Percentiles rank a stretch among this genome's conserved stretches.
These are phyloP conservation scores for Podospora fimiseda DNA, from an alignment of 495 filamentous ascomycete genomes.

Conservation along the genomic window DNA sequence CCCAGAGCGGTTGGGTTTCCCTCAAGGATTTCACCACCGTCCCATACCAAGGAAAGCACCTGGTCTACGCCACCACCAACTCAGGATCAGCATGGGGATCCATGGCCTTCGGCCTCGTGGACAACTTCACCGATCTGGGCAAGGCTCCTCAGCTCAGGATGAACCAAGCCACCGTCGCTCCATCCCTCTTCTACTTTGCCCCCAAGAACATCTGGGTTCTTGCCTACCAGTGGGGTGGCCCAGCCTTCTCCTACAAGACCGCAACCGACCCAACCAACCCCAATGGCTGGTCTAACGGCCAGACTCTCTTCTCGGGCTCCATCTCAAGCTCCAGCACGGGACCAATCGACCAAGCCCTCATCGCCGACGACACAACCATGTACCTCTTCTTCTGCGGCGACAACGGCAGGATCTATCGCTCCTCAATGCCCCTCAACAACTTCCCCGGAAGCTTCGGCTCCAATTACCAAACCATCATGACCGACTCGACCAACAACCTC, in stretches of 20 bases:
- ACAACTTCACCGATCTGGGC: constrained; percentile 49
- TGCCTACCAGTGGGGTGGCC: constrained; percentile 55
- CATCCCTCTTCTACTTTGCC: constrained; percentile 55
- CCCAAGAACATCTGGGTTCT: constrained; percentile 57
- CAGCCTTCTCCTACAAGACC: constrained; percentile 53
- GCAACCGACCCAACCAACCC: constrained; percentile 50
- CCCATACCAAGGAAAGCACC: constrained; percentile 43
- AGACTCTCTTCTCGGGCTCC: constrained; percentile 50
- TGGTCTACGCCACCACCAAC: constrained; percentile 47
- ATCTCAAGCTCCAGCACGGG: constrained; percentile 45
- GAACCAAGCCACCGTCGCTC: constrained; percentile 47
- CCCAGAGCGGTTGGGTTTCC: constrained; percentile 44
- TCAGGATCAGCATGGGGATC: constrained; percentile 42
- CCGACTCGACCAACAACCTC: constrained; percentile 46
- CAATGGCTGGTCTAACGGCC: constrained; percentile 48
- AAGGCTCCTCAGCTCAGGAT: constrained; percentile 48
- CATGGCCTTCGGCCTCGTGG: constrained; percentile 52
- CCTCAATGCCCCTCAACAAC: constrained; percentile 50
- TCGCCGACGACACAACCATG: constrained; percentile 52
- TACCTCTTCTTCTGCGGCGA: constrained; percentile 62
- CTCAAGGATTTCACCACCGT: constrained; percentile 54
- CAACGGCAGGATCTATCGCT: constrained; percentile 58
- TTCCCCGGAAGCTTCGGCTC: constrained; percentile 57
- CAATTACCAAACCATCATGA: constrained; percentile 40
- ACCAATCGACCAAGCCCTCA: constrained; percentile 54